Conservation (phyloP, 306 rosid genomes). For the Arachis stenosperma region DNA sequence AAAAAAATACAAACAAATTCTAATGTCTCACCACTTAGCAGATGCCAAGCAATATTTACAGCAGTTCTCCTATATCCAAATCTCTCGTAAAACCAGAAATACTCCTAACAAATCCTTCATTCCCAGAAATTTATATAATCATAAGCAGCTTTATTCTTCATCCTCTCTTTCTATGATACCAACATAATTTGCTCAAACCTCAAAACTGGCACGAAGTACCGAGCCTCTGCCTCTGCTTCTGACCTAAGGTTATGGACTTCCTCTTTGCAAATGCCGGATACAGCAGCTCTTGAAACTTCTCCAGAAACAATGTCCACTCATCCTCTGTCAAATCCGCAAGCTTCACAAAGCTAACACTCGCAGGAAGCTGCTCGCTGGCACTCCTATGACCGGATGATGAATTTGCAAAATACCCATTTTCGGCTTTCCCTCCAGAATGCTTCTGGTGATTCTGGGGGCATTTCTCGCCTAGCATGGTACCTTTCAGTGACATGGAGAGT, state of each 20-base stretch:
- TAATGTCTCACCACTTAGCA: conserved; percentile 52
- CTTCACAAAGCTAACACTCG: conserved; percentile 80
- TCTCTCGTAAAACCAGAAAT: conserved; percentile 48
- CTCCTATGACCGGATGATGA: conserved; percentile 86
- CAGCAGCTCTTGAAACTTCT: conserved; percentile 78
- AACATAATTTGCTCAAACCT: conserved; percentile 48
- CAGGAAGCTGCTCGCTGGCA: conserved; percentile 91
- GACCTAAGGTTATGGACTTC: conserved; percentile 68
- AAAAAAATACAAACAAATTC: conserved; percentile 63
- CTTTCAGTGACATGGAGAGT: conserved; percentile 68
- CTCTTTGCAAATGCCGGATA: conserved; percentile 77
- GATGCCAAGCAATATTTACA: conserved; percentile 74
- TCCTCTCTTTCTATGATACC: conserved; percentile 50
- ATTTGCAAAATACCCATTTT: conserved; percentile 52
- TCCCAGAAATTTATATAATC: conserved; percentile 47
- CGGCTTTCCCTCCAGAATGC: conserved; percentile 54
- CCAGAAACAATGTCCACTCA: conserved; percentile 77
- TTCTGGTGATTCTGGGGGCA: conserved; percentile 48
- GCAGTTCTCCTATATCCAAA: conserved; percentile 47
- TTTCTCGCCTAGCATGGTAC: conserved; percentile 61
- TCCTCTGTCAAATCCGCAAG: conserved; percentile 80
- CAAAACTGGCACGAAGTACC: conserved; percentile 99
- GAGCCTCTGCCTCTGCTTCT: conserved; percentile 94
- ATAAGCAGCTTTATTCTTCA: conserved; percentile 42
- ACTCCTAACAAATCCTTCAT: conserved; percentile 51